Conservation (phyloP, 352 stramenopile genomes). For the Globisporangium mamillatum region DNA sequence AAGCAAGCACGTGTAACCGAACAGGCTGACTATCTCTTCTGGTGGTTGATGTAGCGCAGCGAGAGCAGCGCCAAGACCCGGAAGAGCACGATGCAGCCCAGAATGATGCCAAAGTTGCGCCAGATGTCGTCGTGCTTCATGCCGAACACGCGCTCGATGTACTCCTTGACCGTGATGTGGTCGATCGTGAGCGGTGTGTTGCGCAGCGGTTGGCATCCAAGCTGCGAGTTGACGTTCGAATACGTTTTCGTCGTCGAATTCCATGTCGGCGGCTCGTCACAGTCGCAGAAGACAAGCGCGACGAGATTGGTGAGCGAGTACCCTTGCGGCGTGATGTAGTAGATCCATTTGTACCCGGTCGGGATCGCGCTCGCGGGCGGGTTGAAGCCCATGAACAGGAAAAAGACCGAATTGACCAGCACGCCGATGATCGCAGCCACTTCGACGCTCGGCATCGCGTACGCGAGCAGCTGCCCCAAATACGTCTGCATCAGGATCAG, state of each 20-base stretch:
- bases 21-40: background rate
- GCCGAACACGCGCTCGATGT: conserved; percentile 24
- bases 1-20: background rate
- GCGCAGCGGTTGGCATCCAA: conserved; percentile 15
- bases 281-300: conserved; percentile 41
- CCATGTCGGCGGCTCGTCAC: conserved; percentile 16
- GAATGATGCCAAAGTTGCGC: conserved; percentile 19
- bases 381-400: conserved; percentile 44
- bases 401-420: conserved; percentile 35
- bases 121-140: conserved; percentile 27
- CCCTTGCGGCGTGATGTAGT: conserved; percentile 28
- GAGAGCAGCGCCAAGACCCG: conserved; percentile 31
- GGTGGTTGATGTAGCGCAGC: conserved; percentile 42
- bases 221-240: background rate
- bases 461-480: conserved; percentile 33
- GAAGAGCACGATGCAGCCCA: conserved; percentile 35
- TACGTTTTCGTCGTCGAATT: background rate
- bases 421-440: conserved; percentile 32
- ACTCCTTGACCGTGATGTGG: conserved; percentile 29
- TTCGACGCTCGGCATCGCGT: conserved; percentile 34
- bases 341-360: conserved; percentile 41
- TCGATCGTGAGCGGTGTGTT: conserved; percentile 6
- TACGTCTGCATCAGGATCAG: conserved; percentile 41
- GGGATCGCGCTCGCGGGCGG: conserved; percentile 36
- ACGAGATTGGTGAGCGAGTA: conserved; percentile 38